Evolutionary conservation across 78 protist genomes (phyloP).

Genomic region (Dictyostelium purpureum): DNA sequence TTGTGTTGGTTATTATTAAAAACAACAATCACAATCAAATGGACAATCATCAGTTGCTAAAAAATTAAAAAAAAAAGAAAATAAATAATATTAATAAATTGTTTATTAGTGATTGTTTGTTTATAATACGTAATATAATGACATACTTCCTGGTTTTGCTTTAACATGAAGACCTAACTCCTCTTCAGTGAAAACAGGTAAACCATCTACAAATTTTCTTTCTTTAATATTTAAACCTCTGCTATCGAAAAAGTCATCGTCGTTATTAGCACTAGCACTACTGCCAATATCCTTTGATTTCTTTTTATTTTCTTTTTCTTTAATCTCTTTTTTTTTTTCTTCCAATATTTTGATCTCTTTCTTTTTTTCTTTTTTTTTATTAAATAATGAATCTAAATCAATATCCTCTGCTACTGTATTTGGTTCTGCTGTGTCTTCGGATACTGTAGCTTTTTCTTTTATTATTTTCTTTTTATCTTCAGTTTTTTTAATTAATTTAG

Average conservation of each 20-base stretch:
- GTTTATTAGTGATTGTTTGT: neutral
- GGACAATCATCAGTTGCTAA: conserved; percentile 29
- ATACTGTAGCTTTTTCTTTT: neutral
- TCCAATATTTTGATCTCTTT: neutral
- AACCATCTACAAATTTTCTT: conserved; percentile 48
- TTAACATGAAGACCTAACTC: conserved; percentile 43
- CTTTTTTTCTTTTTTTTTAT: conserved; percentile 12
- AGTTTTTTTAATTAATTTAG: neutral
- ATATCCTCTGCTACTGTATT: neutral
- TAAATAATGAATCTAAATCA: conserved; percentile 47
- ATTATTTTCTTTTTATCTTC: neutral
- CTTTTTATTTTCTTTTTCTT: neutral
- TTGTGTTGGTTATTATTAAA: neutral
- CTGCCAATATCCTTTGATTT: neutral
- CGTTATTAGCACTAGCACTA: neutral
- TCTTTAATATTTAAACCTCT: conserved; percentile 65
- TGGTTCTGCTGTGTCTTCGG: neutral
- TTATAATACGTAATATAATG: too few species aligned
- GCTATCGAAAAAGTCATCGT: conserved; percentile 72
- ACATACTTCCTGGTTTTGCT: neutral
- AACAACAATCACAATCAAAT: conserved; percentile 67
- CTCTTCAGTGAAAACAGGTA: conserved; percentile 64
- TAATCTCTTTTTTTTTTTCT: neutral
- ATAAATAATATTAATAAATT: neutral
- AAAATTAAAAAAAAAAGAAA: neutral